These are phyloP conservation scores for Scleroderma bovista DNA, from an alignment of 768 basidiomycete genomes.

Conservation along the genomic window DNA sequence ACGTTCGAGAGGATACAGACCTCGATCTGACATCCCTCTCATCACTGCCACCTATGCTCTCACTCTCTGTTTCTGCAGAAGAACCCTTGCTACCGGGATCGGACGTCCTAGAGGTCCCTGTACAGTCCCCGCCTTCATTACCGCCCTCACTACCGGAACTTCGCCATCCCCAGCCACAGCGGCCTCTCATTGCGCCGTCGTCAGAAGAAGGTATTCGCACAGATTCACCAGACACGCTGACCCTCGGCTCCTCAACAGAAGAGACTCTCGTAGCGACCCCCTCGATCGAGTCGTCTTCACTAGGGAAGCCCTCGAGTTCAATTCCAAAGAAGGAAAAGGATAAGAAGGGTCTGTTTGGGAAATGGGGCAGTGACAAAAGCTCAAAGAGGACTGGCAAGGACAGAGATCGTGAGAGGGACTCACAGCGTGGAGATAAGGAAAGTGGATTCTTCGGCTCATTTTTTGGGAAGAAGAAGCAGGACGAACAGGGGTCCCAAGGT, in stretches of 20 bases:
- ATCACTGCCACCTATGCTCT: constrained; percentile 16
- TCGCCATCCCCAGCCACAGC: constrained; percentile 66
- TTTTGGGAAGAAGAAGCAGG: constrained; percentile 85
- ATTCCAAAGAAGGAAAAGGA: constrained; percentile 62
- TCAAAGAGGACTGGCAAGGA: constrained; percentile 50
- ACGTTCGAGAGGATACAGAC: constrained; percentile 56
- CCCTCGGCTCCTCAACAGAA: constrained; percentile 20
- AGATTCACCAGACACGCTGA: constrained; percentile 49
- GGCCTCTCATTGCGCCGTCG: constrained; percentile 29
- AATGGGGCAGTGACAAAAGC: constrained; percentile 61
- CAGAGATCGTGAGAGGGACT: constrained; percentile 46
- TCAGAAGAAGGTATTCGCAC: constrained; percentile 42
- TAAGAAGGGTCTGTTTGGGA: constrained; percentile 61
- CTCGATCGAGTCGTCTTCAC: constrained; percentile 16
- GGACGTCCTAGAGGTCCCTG: constrained; percentile 4
- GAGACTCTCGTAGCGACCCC: constrained; percentile 23
- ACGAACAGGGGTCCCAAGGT: constrained; percentile 47
- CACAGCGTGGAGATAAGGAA: constrained; percentile 45
- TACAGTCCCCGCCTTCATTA: constrained; percentile 28
- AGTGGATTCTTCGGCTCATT: constrained; percentile 87
- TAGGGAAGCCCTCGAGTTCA: constrained; percentile 22
- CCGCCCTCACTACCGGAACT: constrained; percentile 37
- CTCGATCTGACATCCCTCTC: constrained; percentile 20
- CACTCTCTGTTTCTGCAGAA: constrained; percentile 20
- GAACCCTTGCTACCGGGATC: constrained; percentile 3